Evolutionary conservation across 768 basidiomycete genomes (phyloP).

Genomic region (Lactarius psammicola): DNA sequence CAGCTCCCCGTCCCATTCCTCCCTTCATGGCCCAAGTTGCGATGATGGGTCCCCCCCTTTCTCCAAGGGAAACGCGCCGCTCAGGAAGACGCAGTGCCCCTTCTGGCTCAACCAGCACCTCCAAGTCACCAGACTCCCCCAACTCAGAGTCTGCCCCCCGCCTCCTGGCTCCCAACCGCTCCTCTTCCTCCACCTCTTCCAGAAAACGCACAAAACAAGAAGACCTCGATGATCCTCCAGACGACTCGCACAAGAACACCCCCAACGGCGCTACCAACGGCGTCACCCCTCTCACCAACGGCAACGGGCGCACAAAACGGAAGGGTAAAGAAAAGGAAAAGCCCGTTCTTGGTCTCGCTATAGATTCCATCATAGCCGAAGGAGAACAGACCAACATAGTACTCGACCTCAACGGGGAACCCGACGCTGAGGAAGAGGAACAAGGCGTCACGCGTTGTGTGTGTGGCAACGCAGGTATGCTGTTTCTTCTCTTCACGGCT

Average conservation of each 20-base stretch:
- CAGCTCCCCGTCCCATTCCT: constrained; percentile 11
- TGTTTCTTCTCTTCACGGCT: constrained; percentile 26
- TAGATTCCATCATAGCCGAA: constrained; percentile 33
- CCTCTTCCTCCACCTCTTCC: constrained; percentile 33
- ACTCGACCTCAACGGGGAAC: constrained; percentile 35
- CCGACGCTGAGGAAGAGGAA: constrained; percentile 55
- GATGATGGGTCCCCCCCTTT: constrained; percentile 74
- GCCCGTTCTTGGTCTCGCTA: constrained; percentile 31
- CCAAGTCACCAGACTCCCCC: constrained; percentile 74
- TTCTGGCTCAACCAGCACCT: constrained; percentile 62
- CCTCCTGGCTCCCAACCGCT: constrained; percentile 32
- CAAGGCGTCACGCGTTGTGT: constrained; percentile 75
- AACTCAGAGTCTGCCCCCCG: constrained; percentile 44
- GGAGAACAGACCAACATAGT: constrained; percentile 34
- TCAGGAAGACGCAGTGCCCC: constrained; percentile 72
- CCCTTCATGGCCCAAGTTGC: constrained; percentile 56
- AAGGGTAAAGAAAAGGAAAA: constrained; percentile 65
- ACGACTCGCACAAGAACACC: constrained; percentile 50
- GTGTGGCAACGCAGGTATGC: constrained; percentile 76
- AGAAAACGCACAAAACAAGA: constrained; percentile 69
- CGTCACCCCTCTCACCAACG: constrained; percentile 29
- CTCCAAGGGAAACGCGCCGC: constrained; percentile 73
- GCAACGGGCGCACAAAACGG: constrained; percentile 52
- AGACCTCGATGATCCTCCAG: constrained; percentile 62
- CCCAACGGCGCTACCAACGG: constrained; percentile 35